Evolutionary conservation across 768 basidiomycete genomes (phyloP).

Genomic region (Boletus sensibilis): DNA sequence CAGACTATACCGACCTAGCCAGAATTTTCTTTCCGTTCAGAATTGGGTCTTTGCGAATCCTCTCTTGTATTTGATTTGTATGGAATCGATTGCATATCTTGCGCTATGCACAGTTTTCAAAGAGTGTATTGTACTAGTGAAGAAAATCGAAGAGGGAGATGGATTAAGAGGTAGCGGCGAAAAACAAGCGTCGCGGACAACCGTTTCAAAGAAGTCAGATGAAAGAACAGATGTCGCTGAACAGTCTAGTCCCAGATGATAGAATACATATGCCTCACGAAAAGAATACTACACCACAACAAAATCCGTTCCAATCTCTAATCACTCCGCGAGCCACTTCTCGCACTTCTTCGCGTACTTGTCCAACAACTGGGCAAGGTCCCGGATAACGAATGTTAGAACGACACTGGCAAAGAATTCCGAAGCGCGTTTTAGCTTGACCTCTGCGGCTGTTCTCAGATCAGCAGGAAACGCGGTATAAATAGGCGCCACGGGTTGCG

Average conservation of each 20-base stretch:
- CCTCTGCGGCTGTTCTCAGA: conserved; percentile 61
- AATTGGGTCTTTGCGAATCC: background rate
- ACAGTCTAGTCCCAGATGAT: conserved; percentile 36
- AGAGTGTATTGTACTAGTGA: conserved; percentile 25
- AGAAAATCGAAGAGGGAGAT: conserved; percentile 18
- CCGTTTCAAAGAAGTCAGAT: conserved; percentile 21
- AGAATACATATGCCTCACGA: conserved; percentile 33
- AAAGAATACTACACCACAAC: conserved; percentile 28
- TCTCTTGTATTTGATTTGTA: conserved; percentile 5
- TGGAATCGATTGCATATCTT: conserved; percentile 1
- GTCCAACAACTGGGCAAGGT: conserved; percentile 82
- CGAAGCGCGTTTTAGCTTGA: conserved; percentile 76
- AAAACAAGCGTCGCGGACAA: conserved; percentile 17
- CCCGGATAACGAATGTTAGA: conserved; percentile 85
- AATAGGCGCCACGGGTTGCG: conserved; percentile 64
- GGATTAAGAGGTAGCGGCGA: conserved; percentile 8
- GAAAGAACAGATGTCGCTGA: conserved; percentile 30
- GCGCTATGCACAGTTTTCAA: conserved; percentile 22
- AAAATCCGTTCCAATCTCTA: conserved; percentile 21
- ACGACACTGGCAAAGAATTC: conserved; percentile 91
- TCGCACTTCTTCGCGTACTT: conserved; percentile 94
- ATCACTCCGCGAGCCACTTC: conserved; percentile 84
- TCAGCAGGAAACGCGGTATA: conserved; percentile 72
- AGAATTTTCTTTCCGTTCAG: background rate
- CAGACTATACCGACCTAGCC: conserved; percentile 12